Base-by-base conservation (phyloP, 768 basidiomycete genomes). In the Lactarius hatsudake region DNA sequence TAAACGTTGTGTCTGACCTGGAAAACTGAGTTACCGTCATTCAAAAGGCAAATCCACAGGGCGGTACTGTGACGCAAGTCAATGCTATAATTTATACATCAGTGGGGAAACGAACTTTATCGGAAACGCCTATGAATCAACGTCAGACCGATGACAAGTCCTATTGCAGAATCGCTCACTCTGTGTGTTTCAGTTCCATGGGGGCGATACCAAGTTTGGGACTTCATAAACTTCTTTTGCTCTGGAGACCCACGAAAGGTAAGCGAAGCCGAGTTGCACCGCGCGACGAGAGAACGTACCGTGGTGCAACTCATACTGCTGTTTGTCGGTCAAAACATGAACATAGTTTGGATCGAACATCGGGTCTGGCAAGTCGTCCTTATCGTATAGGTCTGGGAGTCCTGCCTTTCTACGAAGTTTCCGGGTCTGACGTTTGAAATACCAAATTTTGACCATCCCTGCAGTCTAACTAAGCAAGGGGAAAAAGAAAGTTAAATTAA, bases 141-240 rank as follows among this genome's bases (percentile, higher is more conserved):
- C 81, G 84, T 65, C 48, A 64, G 51, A 68, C 58, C 26, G 53
- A 54, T 58, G 63, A 55, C 71, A 59, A n/a, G 32, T 61, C 62
- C 34, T 20, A n/a, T 64, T 18, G 48, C 10, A 28, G 34, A 65
- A 51, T 64, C 43, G 70, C 82, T 70, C 71, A 87, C 89, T 66
- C 88, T 77, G 72, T 90, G 93, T 0, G 93, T 93, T 66, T 87
- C 87, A 15, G 91, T 93, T 23, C 90, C 90, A 75, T 95, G 93
- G 8, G 93, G 85, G 61, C 89, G 79, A 77, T 94, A 95, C 93
- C 92, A 95, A 1, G 91, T 93, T 77, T 92, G 86, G 51, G 83
- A 84, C 68, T 86, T 80, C 71, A 84, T 82, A 67, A 91, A 90
- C 74, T 87, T 84, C 59, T 80, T 76, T 79, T 91, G 90, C 68